Evolutionary conservation across 2,329 filamentous ascomycete species (phyloP).

Genomic region (Pseudogymnoascus sp.): DNA sequence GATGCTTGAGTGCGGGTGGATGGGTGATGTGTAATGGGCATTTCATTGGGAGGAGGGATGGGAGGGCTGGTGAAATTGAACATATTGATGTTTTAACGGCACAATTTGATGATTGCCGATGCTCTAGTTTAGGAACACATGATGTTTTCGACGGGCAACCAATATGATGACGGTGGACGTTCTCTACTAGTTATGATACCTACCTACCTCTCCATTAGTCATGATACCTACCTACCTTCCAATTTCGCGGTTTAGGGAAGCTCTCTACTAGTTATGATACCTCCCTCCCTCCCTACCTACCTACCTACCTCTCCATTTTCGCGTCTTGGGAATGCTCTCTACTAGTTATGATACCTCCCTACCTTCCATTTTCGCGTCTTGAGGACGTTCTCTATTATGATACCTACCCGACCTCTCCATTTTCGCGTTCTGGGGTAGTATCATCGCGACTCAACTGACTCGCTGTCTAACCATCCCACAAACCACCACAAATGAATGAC

Average conservation of each 20-base stretch:
- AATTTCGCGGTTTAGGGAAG: not conserved
- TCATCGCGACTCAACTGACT: not conserved
- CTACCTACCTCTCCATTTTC: too few relatives aligned
- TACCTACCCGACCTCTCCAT: not conserved
- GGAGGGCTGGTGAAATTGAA: not conserved
- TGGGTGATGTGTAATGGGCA: constrained; percentile 1
- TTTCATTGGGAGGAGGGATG: not conserved
- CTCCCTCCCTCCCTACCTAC: too few relatives aligned
- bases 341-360: too few relatives aligned
- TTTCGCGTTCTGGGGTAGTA: not conserved
- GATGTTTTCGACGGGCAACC: not conserved
- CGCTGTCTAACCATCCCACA: not conserved
- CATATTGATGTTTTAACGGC: not conserved
- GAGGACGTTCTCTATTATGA: not conserved
- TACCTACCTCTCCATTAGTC: too few relatives aligned
- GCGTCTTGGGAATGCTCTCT: too few relatives aligned
- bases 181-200: not conserved
- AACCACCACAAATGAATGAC: not conserved
- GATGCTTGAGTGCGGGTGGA: not conserved
- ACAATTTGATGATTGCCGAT: not conserved
- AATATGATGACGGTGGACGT: not conserved
- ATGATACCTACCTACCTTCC: not conserved
- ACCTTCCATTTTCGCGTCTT: too few relatives aligned
- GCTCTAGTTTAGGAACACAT: not conserved
- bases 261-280: too few relatives aligned